Evolutionary conservation across 768 basidiomycete genomes (phyloP).

Genomic region (Boletales sp.): DNA sequence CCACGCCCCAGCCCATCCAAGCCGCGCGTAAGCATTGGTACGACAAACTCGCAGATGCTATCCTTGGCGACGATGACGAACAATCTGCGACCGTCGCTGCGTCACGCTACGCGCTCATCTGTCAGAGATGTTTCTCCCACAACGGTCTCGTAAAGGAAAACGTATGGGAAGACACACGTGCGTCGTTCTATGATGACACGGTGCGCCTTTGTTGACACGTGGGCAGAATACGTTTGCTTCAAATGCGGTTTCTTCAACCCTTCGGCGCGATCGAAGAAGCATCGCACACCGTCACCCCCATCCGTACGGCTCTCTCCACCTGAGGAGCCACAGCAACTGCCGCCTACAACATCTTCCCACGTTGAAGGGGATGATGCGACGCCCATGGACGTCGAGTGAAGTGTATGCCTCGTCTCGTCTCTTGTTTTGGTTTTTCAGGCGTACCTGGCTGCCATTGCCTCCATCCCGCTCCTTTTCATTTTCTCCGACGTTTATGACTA

Average conservation of each 20-base stretch:
- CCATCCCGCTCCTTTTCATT: constrained; percentile 7
- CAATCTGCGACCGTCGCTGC: constrained; percentile 36
- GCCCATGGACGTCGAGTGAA: constrained; percentile 14
- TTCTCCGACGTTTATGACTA: neutral
- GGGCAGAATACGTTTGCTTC: constrained; percentile 77
- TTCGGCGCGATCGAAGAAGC: constrained; percentile 35
- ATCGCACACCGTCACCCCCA: constrained; percentile 29
- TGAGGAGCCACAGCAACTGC: constrained; percentile 2
- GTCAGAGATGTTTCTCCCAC: constrained; percentile 81
- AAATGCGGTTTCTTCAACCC: constrained; percentile 85
- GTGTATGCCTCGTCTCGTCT: neutral
- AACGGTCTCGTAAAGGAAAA: constrained; percentile 85
- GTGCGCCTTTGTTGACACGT: neutral
- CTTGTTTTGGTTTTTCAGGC: neutral
- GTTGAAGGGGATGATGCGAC: constrained; percentile 8
- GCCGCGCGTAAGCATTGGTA: constrained; percentile 76
- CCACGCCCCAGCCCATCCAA: constrained; percentile 37
- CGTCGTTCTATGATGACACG: neutral
- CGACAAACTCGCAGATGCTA: constrained; percentile 82
- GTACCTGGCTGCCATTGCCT: neutral
- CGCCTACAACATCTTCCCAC: neutral
- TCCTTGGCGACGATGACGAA: constrained; percentile 75
- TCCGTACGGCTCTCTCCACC: constrained; percentile 8
- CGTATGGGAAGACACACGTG: constrained; percentile 79
- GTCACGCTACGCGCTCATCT: constrained; percentile 79